Base-by-base conservation (phyloP, 306 rosid species). In the Styphnolobium japonicum region DNA sequence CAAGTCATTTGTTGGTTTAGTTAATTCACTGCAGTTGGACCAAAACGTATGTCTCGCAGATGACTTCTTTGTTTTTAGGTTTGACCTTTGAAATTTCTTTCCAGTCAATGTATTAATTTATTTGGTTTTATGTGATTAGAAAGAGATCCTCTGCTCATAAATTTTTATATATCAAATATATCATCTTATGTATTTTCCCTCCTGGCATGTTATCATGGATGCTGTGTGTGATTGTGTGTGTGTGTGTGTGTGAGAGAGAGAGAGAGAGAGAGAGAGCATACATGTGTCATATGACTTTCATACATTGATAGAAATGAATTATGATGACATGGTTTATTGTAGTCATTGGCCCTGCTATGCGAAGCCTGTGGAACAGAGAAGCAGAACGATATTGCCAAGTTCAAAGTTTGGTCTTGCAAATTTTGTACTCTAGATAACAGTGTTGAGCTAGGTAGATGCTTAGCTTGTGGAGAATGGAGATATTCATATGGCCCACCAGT, bases 381-480 rank as follows among this genome's bases (percentile, higher is more conserved):
- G 81, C 75, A 29, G 14, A 76, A 60, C 42, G 55, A 37, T 37
- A 56, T 19, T 10, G 49, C 64, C 9, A 85, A 79, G 72, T 81
- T 31, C 6, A 84, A 79, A 76, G 69, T 80, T 40, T 90, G 94
- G 94, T 81, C 81, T 31, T 86, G 90, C 84, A 90, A 90, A 83
- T 86, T 86, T 79, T 90, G 92, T 80, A 88, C 90, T 4, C 82
- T 84, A 11, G 82, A 81, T 70, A 90, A 90, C 84, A 78, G 55
- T 57, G 83, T 58, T 69, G 85, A 73, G 60, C 18, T 15, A 10
- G 94, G 82, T 45, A 88, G 86, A 84, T 88, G 94, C 85, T 61
- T 84, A 43, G 87, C 86, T 67, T 86, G 94, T 61, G 86, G 89
- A 78, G 88, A 82, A 82, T 90, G 90, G 94, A 82, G 88, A 62